Base-by-base conservation (phyloP, 495 filamentous ascomycete genomes). In the Baudoinia panamericana region DNA sequence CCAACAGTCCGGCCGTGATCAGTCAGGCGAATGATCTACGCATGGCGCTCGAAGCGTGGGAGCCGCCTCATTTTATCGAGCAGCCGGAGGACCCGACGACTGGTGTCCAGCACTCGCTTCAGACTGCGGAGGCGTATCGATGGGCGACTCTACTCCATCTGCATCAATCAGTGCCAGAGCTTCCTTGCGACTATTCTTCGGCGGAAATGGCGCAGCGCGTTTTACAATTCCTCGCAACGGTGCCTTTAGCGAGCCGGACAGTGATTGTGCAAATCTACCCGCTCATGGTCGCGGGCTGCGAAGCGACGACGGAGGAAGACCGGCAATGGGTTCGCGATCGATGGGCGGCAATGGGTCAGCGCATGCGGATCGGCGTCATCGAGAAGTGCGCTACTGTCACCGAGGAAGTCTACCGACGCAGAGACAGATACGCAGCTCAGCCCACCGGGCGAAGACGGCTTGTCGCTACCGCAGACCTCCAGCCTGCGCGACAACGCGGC, bases 251-350 rank as follows among this genome's bases (percentile, higher is more conserved):
- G 9, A 80, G 74, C 8, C 65, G 79, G 5, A 69, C 79, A 2
- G 72, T 75, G 5, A 82, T 86, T 34, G 73, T 85, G 8, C 82
- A 86, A 25, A 81, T 84, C 48, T 85, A 79, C 45, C 82, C 82
- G 3, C 65, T 87, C 5, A 56, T 84, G 30, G 78, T 72, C 0
- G 82, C 82, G 1, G 78, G 82, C 0, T 79, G 76, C 36, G 82
- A 84, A 48, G 76, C 73, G 0, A 56, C 66, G 15, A 66, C 65
- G 16, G 60, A 59, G 10, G 76, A 80, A 46, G 73, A 80, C 50
- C 63, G 82, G 2, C 57, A 68, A n/a, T 85, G 79, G 77, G 76
- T 85, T 3, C 58, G 71, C 23, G 63, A 70, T 10, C 66, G 82
- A 27, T 87, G 80, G 80, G 55, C 59, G 5, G 58, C 62, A 3